Evolutionary conservation across 1,139 yeast genomes (phyloP).

Genomic region (Nakaseomyces delphensis): DNA sequence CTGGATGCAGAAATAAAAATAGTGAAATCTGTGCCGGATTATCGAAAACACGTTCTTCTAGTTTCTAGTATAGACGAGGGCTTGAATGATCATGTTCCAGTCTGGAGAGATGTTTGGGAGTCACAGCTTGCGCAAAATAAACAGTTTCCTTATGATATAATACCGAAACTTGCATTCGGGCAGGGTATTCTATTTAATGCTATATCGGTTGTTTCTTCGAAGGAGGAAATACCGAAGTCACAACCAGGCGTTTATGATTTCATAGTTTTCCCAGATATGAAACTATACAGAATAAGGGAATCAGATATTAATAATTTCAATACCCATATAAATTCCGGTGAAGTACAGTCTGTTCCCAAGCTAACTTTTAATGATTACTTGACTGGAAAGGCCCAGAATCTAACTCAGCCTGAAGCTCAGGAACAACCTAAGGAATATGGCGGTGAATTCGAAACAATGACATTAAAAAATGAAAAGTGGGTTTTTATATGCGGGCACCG

Average conservation of each 20-base stretch:
- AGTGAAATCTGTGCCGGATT: slow-evolving; percentile 2
- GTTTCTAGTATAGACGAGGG: slow-evolving; percentile 3
- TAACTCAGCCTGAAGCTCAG: slow-evolving; percentile 8
- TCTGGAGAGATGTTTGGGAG: slow-evolving; percentile 4
- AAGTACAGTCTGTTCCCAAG: slow-evolving; percentile 4
- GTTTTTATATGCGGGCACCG: slow-evolving; percentile 23
- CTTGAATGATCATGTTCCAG: not conserved
- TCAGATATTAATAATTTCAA: slow-evolving; percentile 15
- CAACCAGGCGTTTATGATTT: slow-evolving; percentile 8
- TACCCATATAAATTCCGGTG: slow-evolving; percentile 15
- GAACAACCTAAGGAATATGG: not conserved
- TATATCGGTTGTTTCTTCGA: not conserved
- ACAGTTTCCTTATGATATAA: not conserved
- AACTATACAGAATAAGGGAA: slow-evolving; percentile 13
- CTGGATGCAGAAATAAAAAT: slow-evolving; percentile 4
- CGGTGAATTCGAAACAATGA: not conserved
- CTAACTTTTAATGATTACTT: slow-evolving; percentile 14
- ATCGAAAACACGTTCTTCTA: slow-evolving; percentile 5
- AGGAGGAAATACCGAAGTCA: not conserved
- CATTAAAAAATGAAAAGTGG: slow-evolving; percentile 11
- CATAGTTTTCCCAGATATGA: slow-evolving; percentile 22
- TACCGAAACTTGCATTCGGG: slow-evolving; percentile 1
- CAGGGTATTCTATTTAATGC: slow-evolving; percentile 7
- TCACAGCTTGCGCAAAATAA: not conserved
- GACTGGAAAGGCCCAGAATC: slow-evolving; percentile 14